Base-by-base conservation (phyloP, 2,329 filamentous ascomycete genomes). In the Aspergillus japonicus region DNA sequence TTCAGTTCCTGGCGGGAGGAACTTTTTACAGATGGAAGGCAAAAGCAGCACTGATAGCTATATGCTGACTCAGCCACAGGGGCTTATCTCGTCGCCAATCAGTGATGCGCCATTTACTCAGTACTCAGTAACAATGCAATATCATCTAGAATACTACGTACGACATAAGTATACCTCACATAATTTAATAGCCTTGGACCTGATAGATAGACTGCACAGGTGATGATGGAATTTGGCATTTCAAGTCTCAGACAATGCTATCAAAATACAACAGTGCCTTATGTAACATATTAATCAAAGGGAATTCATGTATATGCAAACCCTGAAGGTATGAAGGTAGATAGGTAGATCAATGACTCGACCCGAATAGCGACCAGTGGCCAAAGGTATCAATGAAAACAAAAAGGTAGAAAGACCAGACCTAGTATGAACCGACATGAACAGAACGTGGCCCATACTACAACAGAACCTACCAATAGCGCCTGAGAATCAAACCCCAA, bases 401-500 rank as follows among this genome's bases (percentile, higher is more conserved):
- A 35, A 49, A 10, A 16, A 24, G 7, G 19, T 21, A 49, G 11
- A n/a, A 48, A 44, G 6, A 19, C 7, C 6, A 44, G 6, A 19
- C 14, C 14, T 19, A 47, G 12, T 12, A 47, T 47, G 49, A 53
- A 29, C 54, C 21, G 21, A 57, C 16, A 49, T 53, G 24, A 35
- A 31, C 50, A 52, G 33, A 52, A 23, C 21, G 1, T 4, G 21
- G 14, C 33, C 16, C 26, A 29, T 16, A 5, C 19, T 14, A 52
- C 50, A 52, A 31, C 35, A 47, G 51, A 29, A 10, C 29, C 58
- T 42, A 21, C 54, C 39, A 54, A 51, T 48, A 57, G 54, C 54
- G 54, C 58, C 58, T 24, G 54, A 57, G 47, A 29, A 44, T 48
- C 42, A 57, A 29, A 57, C 33, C 33, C 33, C 33, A 35, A 35